Base-by-base conservation (phyloP, 441 rosid genomes). In the Aleurites moluccanus region DNA sequence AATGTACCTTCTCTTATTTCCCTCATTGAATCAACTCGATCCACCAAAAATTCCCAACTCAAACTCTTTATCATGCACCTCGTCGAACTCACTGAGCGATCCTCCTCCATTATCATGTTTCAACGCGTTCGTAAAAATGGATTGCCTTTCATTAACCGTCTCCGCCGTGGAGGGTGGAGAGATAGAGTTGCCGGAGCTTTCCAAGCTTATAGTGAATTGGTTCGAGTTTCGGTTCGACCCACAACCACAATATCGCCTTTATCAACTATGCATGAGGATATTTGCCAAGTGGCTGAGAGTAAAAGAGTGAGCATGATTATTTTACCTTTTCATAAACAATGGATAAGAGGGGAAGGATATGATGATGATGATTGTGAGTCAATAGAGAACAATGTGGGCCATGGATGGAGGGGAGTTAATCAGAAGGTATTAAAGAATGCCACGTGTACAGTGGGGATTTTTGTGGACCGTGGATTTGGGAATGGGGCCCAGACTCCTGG, bases 391-490 rank as follows among this genome's bases (percentile, higher is more conserved):
- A 38, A 77, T 42, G 66, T 91, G 53, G 97, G 96, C 67, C 88
- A 87, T 55, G 92, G 83, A 23, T 89, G 95, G 97, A 79, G 91
- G 75, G 77, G 78, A 67, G 96, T 91, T 9, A 90, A 87, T 80
- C 88, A 86, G 78, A 86, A 86, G 84, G 93, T 93, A 57, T 77
- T 91, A 42, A 86, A 87, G 80, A 71, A 84, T 2, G 90, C 96
- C 0, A 90, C 90, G 0, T 93, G 97, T 64, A 85, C 97, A 3
- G 98, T 90, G 30, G 97, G 86, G 20, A 81, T 93, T 77, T 86
- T 93, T 13, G 88, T 91, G 38, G 98, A 93, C 81, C 94, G 91
- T 66, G 96, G 97, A 57, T 88, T 90, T 15, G 90, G 94, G 1
- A 80, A 42, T 35, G 71, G 55, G 18, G 3, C 80, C 27, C 83